Evolutionary conservation across 1,139 yeast species (phyloP), one percentile per base, ranked within the genome.

Genomic region (Protomyces lactucae-debilis): DNA sequence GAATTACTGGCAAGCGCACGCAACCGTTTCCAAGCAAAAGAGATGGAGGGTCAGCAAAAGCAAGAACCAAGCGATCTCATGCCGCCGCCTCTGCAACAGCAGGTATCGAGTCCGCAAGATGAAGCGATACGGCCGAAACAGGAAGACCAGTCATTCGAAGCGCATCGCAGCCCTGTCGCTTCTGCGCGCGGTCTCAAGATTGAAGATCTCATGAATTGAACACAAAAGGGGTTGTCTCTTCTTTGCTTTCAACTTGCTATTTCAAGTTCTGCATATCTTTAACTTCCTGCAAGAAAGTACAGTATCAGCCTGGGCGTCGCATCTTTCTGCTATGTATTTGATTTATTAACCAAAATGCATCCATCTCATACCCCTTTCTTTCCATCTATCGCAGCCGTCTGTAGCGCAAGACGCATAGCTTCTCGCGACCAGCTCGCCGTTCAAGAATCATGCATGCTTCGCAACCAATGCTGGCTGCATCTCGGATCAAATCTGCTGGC

Each of bases 1-100:
- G 95, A 88, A 73, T 79, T 93, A 68, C 92, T 93, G 76, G 88
- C 93, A 71, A 87, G 88, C 73, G 89, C 97, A 37, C 81, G 98
- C 68, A 67, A 65, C 25, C 40, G 67, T 25, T 66, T 61, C 28
- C 63, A 64, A 60, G 65, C 57, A 28, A 60, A 65, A 32, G 65
- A 43, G 48, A 43, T 43, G 48, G 48, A 43, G 18, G 48, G 48
- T n/a, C 48, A 43, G 23, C 53, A 89, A 89, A 96, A 86, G 90
- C 68, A 83, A 88, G 55, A 51, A n/a, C 23, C 25, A 10, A 21
- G 43, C 16, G 43, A 37, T 12, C 16, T n/a, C 16, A 37, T 5
- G 43, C 43, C 43, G 43, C 43, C 43, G 43, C 32, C 32, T 28
- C 32, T 5, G 14, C 43, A 39, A 14, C 16, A 39, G n/a, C 43